A percentile compares a stretch with the other conserved stretches of the same genome.
phyloP scores from a whole-genome alignment of 2,329 filamentous ascomycete genomes.

The Aspergillus flavus region DNA sequence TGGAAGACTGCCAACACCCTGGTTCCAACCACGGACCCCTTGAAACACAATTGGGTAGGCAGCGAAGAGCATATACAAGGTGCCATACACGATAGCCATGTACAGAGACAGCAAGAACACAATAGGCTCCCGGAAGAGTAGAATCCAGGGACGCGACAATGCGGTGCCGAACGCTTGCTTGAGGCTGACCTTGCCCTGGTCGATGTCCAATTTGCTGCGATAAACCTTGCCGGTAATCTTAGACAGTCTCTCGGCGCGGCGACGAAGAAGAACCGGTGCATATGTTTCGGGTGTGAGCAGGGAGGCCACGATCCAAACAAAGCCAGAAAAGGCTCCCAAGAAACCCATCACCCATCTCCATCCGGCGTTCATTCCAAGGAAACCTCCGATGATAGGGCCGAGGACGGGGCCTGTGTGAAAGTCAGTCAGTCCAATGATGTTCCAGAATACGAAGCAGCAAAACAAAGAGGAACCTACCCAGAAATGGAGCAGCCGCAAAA shows the following conservation, averaged over 20 bases:
- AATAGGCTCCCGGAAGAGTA: conserved; percentile 55
- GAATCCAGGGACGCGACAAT: conserved; percentile 51
- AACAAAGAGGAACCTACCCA: conserved; percentile 42
- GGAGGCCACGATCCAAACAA: conserved; percentile 52
- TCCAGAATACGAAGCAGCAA: neutral
- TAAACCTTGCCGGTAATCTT: conserved; percentile 56
- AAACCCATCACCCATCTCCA: conserved; percentile 72
- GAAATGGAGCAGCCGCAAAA: conserved; percentile 68
- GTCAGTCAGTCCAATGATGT: neutral
- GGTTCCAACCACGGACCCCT: conserved; percentile 48
- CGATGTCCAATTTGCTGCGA: conserved; percentile 41
- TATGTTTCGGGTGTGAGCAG: conserved; percentile 45
- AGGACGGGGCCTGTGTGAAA: conserved; percentile 52
- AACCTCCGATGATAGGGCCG: conserved; percentile 69
- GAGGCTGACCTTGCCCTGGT: conserved; percentile 46
- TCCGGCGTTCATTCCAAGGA: conserved; percentile 63
- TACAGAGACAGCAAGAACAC: conserved; percentile 54
- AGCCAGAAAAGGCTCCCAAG: conserved; percentile 64
- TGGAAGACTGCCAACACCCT: conserved; percentile 51
- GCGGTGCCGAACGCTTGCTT: conserved; percentile 49
- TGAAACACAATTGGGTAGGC: conserved; percentile 56
- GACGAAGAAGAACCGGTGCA: conserved; percentile 54
- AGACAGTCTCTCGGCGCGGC: conserved; percentile 51
- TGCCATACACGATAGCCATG: conserved; percentile 55
- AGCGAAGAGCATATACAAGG: conserved; percentile 57